These are phyloP conservation scores for Phytophthora colocasiae DNA, from an alignment of 352 stramenopile species.

Conservation along the genomic window DNA sequence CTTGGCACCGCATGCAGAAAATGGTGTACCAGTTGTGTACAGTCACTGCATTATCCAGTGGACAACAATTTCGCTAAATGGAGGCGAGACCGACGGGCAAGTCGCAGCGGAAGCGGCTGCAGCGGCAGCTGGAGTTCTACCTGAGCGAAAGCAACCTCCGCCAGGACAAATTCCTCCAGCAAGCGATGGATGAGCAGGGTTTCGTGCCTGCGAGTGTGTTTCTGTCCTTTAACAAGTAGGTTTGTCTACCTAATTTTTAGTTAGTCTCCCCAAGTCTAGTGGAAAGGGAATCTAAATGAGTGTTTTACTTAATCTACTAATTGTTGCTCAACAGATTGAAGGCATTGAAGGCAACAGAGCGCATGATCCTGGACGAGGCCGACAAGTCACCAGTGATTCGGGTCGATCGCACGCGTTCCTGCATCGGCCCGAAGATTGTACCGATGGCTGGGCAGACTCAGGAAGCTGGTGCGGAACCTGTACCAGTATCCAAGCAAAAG, in stretches of 20 bases:
- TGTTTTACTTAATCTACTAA: background rate
- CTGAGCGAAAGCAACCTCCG: conserved; percentile 79
- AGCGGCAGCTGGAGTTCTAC: conserved; percentile 88
- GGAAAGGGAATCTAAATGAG: too few species aligned
- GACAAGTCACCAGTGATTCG: conserved; percentile 61
- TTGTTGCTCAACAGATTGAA: conserved; percentile 44
- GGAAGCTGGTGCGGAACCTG: conserved; percentile 20
- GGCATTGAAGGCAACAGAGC: conserved; percentile 57
- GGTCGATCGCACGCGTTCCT: conserved; percentile 43
- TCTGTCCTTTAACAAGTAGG: conserved; percentile 75
- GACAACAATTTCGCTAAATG: conserved; percentile 17
- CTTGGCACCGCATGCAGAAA: too few species aligned
- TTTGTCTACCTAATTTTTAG: too few species aligned
- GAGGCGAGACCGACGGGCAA: conserved; percentile 40
- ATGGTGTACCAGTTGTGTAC: too few species aligned
- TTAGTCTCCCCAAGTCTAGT: too few species aligned
- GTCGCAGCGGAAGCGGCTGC: conserved; percentile 72
- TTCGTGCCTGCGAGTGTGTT: conserved; percentile 65
- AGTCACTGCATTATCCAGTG: too few species aligned
- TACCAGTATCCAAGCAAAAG: background rate
- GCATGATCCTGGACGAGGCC: conserved; percentile 63
- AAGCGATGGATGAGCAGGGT: conserved; percentile 71
- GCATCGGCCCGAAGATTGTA: conserved; percentile 55
- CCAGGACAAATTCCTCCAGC: conserved; percentile 83
- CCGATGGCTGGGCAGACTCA: conserved; percentile 36